A percentile compares a stretch with the other conserved stretches of the same genome.
Conservation (phyloP, 768 basidiomycete genomes). For the Agaricus subrufescens region DNA sequence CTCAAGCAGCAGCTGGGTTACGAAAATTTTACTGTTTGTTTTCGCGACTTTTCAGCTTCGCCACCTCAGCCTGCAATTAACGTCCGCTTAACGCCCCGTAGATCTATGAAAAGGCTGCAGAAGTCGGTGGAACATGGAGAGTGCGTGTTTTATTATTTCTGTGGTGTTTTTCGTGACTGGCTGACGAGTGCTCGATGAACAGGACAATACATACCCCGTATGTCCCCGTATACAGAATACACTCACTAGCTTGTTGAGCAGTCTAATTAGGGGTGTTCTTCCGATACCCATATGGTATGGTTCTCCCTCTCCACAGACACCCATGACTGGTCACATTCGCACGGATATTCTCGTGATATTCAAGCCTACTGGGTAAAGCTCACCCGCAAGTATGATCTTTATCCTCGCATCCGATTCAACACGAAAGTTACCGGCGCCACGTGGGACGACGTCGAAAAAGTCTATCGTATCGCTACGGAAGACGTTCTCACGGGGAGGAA, state of each 20-base stretch:
- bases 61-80: neutral
- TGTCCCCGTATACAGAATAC: neutral
- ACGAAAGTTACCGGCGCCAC: slow-evolving; percentile 36
- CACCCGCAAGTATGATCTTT: slow-evolving; percentile 36
- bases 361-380: slow-evolving; percentile 38
- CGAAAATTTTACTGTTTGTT: slow-evolving; percentile 35
- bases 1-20: slow-evolving; percentile 33
- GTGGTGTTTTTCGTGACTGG: neutral
- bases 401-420: slow-evolving; percentile 36
- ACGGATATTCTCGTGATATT: slow-evolving; percentile 36
- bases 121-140: slow-evolving; percentile 50
- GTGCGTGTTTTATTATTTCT: slow-evolving; percentile 24
- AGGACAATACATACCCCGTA: slow-evolving; percentile 35
- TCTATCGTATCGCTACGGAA: slow-evolving; percentile 33
- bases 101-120: slow-evolving; percentile 42
- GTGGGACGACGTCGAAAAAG: slow-evolving; percentile 37
- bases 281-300: slow-evolving; percentile 36
- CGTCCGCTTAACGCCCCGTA: slow-evolving; percentile 12
- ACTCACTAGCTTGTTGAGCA: neutral
- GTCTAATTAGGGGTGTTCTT: slow-evolving; percentile 34
- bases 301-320: slow-evolving; percentile 45
- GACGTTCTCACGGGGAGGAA: slow-evolving; percentile 26
- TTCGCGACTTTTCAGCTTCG: neutral
- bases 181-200: neutral
- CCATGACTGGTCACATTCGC: slow-evolving; percentile 39